Conservation (phyloP, 768 basidiomycete genomes). For the Russula vinacea region DNA sequence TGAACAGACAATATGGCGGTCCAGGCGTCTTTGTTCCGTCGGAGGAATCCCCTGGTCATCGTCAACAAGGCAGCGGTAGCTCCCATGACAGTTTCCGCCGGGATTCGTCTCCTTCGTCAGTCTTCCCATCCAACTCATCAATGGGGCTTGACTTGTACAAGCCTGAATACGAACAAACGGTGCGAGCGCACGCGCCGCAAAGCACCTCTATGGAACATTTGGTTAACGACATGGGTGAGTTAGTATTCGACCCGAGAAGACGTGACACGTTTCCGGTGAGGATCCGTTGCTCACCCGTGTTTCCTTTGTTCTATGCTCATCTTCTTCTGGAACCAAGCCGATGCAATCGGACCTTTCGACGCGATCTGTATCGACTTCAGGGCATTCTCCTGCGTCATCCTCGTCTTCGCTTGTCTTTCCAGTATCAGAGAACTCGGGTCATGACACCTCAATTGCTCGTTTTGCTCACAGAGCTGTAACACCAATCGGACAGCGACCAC, state of each 20-base stretch:
- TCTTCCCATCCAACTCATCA: conserved; percentile 60
- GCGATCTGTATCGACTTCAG: conserved; percentile 26
- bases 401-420: conserved; percentile 36
- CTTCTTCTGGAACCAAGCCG: conserved; percentile 3
- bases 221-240: conserved; percentile 63
- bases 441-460: conserved; percentile 28
- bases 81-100: conserved; percentile 42
- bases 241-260: conserved; percentile 51
- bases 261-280: conserved; percentile 59
- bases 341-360: conserved; percentile 12
- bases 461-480: conserved; percentile 22
- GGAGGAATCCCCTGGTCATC: conserved; percentile 26
- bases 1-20: conserved; percentile 67
- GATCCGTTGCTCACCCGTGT: background rate
- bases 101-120: conserved; percentile 57
- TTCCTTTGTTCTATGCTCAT: background rate
- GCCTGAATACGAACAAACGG: conserved; percentile 65
- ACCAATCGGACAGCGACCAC: conserved; percentile 23
- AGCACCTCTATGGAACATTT: conserved; percentile 50
- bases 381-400: conserved; percentile 22
- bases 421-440: conserved; percentile 38
- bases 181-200: conserved; percentile 31
- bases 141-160: conserved; percentile 67
- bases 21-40: conserved; percentile 69
- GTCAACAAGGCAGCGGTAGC: conserved; percentile 37